Base-by-base conservation (phyloP, 202 grass and related monocot genomes). In the Panicum hallii region DNA sequence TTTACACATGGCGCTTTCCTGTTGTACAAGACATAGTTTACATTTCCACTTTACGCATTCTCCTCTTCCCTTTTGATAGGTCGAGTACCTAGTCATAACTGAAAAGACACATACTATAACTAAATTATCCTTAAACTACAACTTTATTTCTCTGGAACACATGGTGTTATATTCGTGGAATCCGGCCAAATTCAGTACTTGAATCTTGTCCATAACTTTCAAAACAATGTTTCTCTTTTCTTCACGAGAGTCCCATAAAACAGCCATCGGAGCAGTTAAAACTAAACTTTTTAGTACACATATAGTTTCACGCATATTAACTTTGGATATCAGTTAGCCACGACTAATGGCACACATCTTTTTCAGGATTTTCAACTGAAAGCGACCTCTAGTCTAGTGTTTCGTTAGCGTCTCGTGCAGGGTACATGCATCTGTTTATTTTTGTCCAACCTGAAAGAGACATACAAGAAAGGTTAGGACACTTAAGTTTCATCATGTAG, bases 351-450 rank as follows among this genome's bases (percentile, higher is more conserved):
- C 40, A 69, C 19, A 23, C 20, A 69, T 70, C 20, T 6, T 70
- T 69, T 43, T 69, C 42, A 70, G 5, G 68, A 48, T 48, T 48
- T 71, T 46, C 44, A 71, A 71, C 43, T 48, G 68, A 71, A 71
- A 70, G 67, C 46, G 42, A 70, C 42, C 67, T 70, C 12, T 19
- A 46, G 42, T n/a, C 67, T 30, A 69, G 19, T 69, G 41, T 69
- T 69, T 44, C 2, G 11, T 69, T 46, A 44, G 20, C 67, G 67
- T 70, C 67, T 46, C 42, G 67, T 70, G 20, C 41, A 70, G 67
- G 67, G 42, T 46, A 46, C 67, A 42, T 44, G 11, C 67, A 70
- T 44, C 20, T 23, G 41, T 46, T 68, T 70, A 46, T 70, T 46
- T 44, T 46, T 70, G 65, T 46, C 20, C n/a, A 0, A 70, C 11